Base-by-base conservation (phyloP, 805 yeast genomes). In the Saturnispora zaruensis region DNA sequence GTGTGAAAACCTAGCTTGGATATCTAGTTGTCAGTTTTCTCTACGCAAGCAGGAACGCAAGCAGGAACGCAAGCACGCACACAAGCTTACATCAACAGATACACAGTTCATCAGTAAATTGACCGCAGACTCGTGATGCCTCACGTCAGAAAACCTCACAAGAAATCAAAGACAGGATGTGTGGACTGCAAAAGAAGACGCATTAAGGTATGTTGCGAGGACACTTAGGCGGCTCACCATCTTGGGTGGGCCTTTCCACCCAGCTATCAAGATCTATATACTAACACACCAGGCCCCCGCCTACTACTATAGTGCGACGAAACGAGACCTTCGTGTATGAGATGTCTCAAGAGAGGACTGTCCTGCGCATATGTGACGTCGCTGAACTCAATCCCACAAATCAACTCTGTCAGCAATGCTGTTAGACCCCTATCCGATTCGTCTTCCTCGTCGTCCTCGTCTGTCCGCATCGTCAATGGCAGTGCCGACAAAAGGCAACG, bases 131-230 rank as follows among this genome's bases (percentile, higher is more conserved):
- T 11, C 11, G 11, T 14, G 13, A 38, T 38, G 42, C 42, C 42
- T 3, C 48, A 44, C 28, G 26, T 48, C n/a, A 41, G 57, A 20
- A 46, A 49, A 44, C 54, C 55, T 16, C 56, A 54, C 30, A 51
- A 43, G 34, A 54, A 55, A 26, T 41, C 57, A 3, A 55, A 54
- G 43, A 52, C 56, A 6, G 58, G 58, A 4, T 55, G 58, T 23
- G 41, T 48, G 2, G 50, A 45, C 13, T 55, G 58, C 40, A 55
- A 55, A 25, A 40, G 45, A n/a, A 36, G 58, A 18, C 34, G 56
- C 11, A 53, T 55, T 6, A 55, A 54, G 50, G 54, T 51, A 49
- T 41, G 54, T 51, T 16, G 1, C 7, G 7, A n/a, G 7, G 18
- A 7, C 13, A 2, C 8, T 32, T 9, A 11, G 13, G 13, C 5